Base-by-base conservation (phyloP, 441 rosid species). In the Gossypium schwendimanii region DNA sequence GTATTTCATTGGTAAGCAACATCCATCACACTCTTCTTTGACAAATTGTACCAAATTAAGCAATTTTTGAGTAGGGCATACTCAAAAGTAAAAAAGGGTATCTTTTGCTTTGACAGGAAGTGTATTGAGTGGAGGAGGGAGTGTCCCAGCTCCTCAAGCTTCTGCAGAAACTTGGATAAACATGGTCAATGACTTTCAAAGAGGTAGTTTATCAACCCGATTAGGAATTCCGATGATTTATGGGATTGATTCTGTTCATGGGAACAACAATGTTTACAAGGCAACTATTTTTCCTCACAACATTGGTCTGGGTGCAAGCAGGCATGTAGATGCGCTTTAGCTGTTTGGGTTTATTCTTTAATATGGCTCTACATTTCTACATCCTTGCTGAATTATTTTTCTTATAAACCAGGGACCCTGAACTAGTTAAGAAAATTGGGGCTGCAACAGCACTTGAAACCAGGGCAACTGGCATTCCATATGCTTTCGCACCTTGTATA, bases 231-330 rank as follows among this genome's bases (percentile, higher is more conserved):
- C 94, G 7, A 84, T 92, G 82, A 87, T 94, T 54, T 92, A 92
- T 23, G 98, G 91, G 31, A 87, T 89, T 17, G 98, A 93, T 81
- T 91, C 92, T 53, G 91, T 89, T 80, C 98, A 94, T 73, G 97
- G 97, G 21, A 87, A 92, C 73, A 89, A 85, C 86, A 85, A 81
- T 33, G 94, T 76, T 3, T 94, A 88, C 76, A 85, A 84, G 0
- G 93, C 97, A 20, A 94, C 98, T 1, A 75, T 94, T n/a, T 90
- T 92, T 73, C 96, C 98, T 28, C 97, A 94, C 73, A 94, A 94
- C 65, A 50, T 94, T 67, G 97, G 91, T 10, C 91, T 94, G 1
- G 98, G 97, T 77, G 94, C 91, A 70, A 90, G 95, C 39, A 84
- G 94, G 94, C 70, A 87, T 77, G 88, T 64, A 11, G 18, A 63